These are phyloP conservation scores for Nigrograna mackinnonii DNA, from an alignment of 2,329 filamentous ascomycete genomes.

Conservation along the genomic window DNA sequence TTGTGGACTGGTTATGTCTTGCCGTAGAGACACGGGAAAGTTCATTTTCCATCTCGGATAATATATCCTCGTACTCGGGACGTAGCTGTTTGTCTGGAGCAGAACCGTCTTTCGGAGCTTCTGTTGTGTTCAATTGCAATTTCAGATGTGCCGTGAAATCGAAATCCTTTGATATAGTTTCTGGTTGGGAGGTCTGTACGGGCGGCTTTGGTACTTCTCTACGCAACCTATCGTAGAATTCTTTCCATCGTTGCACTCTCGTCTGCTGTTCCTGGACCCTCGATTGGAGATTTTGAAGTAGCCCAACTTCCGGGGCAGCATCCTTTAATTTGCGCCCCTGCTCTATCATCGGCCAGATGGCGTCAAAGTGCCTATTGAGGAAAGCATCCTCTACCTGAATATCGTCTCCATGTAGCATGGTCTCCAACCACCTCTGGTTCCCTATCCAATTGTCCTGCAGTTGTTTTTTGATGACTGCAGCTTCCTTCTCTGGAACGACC, in stretches of 20 bases:
- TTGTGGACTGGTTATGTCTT: conserved; percentile 16
- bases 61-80: conserved; percentile 24
- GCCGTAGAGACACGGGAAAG: conserved; percentile 22
- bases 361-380: conserved; percentile 68
- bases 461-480: conserved; percentile 56
- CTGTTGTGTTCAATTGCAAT: conserved; percentile 26
- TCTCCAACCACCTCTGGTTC: conserved; percentile 72
- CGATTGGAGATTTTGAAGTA: conserved; percentile 72
- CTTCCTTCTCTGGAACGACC: conserved; percentile 35
- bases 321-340: conserved; percentile 61
- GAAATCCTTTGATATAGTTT: conserved; percentile 17
- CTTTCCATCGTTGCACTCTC: conserved; percentile 73
- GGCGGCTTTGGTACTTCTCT: conserved; percentile 10
- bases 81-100: conserved; percentile 14
- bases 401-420: conserved; percentile 69
- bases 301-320: conserved; percentile 54
- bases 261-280: conserved; percentile 69
- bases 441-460: conserved; percentile 79
- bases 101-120: conserved; percentile 8
- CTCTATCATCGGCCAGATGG: conserved; percentile 71
- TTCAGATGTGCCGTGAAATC: conserved; percentile 37
- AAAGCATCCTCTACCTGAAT: conserved; percentile 62
- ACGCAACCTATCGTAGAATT: conserved; percentile 57
- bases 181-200: conserved; percentile 4
- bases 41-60: conserved; percentile 33